A percentile compares a stretch with the other conserved stretches of the same genome.
Conservation (phyloP, 176 grass and related monocot species). For the Oryza rufipogon region DNA sequence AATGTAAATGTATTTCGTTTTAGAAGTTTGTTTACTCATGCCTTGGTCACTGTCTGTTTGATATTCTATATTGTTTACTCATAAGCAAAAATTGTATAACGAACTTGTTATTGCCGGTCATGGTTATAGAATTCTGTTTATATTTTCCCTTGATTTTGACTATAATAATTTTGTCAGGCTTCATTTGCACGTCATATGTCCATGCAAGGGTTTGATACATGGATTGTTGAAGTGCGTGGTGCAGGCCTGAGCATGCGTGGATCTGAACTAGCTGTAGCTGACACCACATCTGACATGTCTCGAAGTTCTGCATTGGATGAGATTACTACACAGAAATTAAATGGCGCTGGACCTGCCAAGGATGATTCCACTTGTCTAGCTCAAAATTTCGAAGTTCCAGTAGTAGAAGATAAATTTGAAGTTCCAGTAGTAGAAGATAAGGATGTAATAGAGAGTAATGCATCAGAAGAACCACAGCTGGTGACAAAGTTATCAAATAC, state of each 20-base stretch:
- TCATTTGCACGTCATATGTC: conserved; percentile 99
- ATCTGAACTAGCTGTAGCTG: conserved; percentile 46
- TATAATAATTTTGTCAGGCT: conserved; percentile 59
- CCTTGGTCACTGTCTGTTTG: conserved; percentile 13
- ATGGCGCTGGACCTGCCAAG: conserved; percentile 28
- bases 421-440: conserved; percentile 47
- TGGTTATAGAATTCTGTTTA: not conserved
- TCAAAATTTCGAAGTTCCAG: conserved; percentile 47
- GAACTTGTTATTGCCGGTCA: conserved; percentile 1
- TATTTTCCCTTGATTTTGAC: conserved; percentile 14
- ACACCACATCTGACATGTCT: conserved; percentile 28
- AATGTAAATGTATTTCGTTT: not conserved
- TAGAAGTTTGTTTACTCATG: not conserved
- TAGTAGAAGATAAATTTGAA: conserved; percentile 49
- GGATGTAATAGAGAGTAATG: conserved; percentile 29
- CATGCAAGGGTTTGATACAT: conserved; percentile 95
- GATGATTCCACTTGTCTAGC: conserved; percentile 38
- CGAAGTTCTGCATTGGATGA: conserved; percentile 35
- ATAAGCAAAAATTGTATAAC: conserved; percentile 7
- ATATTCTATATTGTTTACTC: not conserved
- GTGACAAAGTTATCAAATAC: conserved; percentile 76
- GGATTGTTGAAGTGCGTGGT: conserved; percentile 94
- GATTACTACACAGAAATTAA: conserved; percentile 41
- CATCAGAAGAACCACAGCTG: conserved; percentile 68
- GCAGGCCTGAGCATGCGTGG: conserved; percentile 72